These are phyloP conservation scores for Xanthoconium stramineum DNA, from an alignment of 768 basidiomycete genomes.

Conservation along the genomic window DNA sequence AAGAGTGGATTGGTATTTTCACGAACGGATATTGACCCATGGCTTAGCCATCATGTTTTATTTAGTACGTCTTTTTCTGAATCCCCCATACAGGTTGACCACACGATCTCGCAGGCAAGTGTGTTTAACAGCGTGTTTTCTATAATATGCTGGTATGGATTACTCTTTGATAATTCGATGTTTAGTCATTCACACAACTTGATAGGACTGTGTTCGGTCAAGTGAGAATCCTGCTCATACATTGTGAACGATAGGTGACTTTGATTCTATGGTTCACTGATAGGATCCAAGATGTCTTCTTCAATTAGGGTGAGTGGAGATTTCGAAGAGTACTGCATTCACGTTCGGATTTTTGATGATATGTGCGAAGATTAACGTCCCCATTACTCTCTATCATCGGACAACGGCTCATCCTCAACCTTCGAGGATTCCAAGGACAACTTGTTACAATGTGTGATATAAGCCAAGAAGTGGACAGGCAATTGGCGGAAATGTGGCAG, in stretches of 20 bases:
- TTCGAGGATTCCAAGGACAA: slow-evolving; percentile 5
- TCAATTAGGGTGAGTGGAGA: background rate
- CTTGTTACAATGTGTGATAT: background rate
- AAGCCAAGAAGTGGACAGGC: slow-evolving; percentile 19
- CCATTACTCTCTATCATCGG: slow-evolving; percentile 13
- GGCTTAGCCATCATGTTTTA: slow-evolving; percentile 7
- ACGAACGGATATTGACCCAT: background rate
- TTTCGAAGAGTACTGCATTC: too few species aligned
- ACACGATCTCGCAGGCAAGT: background rate
- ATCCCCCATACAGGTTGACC: background rate
- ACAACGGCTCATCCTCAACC: slow-evolving; percentile 21
- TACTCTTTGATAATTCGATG: background rate
- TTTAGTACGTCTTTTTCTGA: background rate
- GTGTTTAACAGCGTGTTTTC: slow-evolving; percentile 1
- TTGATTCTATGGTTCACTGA: background rate
- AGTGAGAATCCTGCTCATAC: background rate
- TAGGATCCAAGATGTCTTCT: slow-evolving; percentile 14
- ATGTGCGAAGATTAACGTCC: slow-evolving; percentile 8
- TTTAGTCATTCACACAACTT: background rate
- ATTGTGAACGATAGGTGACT: background rate
- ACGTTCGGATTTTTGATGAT: background rate
- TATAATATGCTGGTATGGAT: slow-evolving; percentile 13
- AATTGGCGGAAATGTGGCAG: slow-evolving; percentile 1
- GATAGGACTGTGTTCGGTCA: slow-evolving; percentile 3
- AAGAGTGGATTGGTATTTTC: background rate